Evolutionary conservation across 2,329 filamentous ascomycete genomes (phyloP), one percentile per base, ranked within the genome.

Genomic region (Paraphaeosphaeria sporulosa): DNA sequence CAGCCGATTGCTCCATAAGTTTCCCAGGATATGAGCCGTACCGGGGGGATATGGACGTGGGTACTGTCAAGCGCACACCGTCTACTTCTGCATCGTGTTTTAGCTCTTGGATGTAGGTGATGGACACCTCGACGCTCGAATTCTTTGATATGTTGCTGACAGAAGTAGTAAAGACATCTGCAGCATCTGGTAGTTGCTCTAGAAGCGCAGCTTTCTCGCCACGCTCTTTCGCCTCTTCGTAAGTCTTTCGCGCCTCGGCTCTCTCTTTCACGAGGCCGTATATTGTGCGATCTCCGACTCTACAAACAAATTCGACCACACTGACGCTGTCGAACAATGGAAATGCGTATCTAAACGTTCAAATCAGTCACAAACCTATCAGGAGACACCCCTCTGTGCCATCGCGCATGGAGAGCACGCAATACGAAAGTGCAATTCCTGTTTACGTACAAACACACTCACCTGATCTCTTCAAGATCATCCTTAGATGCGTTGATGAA

Each of bases 251-350:
- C 0, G 90, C 90, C 55, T 86, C 80, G 3, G 83, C 78, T 49
- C 85, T 87, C 65, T 90, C 86, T 70, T 90, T 87, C 40, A 92
- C 89, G 3, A 88, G 72, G 10, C 90, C 89, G 4, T 79, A 81
- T 66, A 90, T 84, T 19, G 85, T 80, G 12, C 86, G 84, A 40
- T 82, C 76, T 43, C 83, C 87, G 52, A 92, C 81, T 8, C 79
- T 83, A 75, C 88, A 91, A 6, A 81, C 83, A 64, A 92, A 92
- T 4, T 79, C 82, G 10, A 89, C 87, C 1, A 93, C 85, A 2
- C 85, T 87, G 13, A 90, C 87, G 15, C 89, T 89, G 70, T 91
- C 88, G 63, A 88, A 90, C 0, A 92, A 80, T 0, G 90, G 90
- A 63, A 92, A 92, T 0, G 83, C 82, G 70, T 92, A 93, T 21